A percentile compares a stretch with the other conserved stretches of the same genome.
phyloP scores from a whole-genome alignment of 2,329 filamentous ascomycete species.

The Fusarium longipes region DNA sequence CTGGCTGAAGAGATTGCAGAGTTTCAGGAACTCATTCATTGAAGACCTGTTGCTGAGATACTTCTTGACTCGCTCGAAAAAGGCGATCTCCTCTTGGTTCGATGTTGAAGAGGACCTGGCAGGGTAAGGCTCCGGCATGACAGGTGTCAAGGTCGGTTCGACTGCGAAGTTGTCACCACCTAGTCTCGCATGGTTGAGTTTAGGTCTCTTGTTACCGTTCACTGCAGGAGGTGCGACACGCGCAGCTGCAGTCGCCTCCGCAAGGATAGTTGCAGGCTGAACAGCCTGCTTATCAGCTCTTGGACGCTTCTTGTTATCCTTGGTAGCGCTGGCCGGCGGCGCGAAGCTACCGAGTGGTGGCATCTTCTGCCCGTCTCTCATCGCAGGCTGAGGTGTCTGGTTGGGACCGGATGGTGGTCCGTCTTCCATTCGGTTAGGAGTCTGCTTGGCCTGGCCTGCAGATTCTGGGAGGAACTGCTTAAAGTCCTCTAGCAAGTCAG shows the following conservation, averaged over 20 bases:
- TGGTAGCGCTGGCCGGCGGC: slow-evolving; percentile 80
- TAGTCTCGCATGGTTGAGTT: slow-evolving; percentile 76
- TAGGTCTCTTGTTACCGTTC: slow-evolving; percentile 72
- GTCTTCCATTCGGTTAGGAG: slow-evolving; percentile 69
- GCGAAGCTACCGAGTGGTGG: slow-evolving; percentile 96
- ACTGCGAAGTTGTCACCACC: slow-evolving; percentile 70
- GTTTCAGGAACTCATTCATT: slow-evolving; percentile 95
- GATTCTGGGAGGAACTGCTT: slow-evolving; percentile 98
- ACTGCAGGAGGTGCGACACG: slow-evolving; percentile 49
- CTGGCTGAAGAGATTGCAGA: slow-evolving; percentile 94
- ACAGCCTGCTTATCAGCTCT: slow-evolving; percentile 68
- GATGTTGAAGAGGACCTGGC: slow-evolving; percentile 80
- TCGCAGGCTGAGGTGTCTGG: slow-evolving; percentile 66
- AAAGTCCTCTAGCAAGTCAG: slow-evolving; percentile 96
- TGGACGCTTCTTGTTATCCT: slow-evolving; percentile 90
- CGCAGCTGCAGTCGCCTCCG: slow-evolving; percentile 56
- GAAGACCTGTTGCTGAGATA: slow-evolving; percentile 91
- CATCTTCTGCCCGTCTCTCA: slow-evolving; percentile 77
- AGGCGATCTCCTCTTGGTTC: slow-evolving; percentile 85
- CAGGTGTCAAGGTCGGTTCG: slow-evolving; percentile 88
- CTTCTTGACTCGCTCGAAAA: slow-evolving; percentile 98
- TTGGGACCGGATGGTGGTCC: slow-evolving; percentile 56
- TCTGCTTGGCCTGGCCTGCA: slow-evolving; percentile 64
- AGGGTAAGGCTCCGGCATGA: slow-evolving; percentile 86
- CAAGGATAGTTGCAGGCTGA: slow-evolving; percentile 58